Evolutionary conservation across 257 asterid genomes (phyloP), one percentile per base, ranked within the genome.

Genomic region (Lycium ferocissimum): DNA sequence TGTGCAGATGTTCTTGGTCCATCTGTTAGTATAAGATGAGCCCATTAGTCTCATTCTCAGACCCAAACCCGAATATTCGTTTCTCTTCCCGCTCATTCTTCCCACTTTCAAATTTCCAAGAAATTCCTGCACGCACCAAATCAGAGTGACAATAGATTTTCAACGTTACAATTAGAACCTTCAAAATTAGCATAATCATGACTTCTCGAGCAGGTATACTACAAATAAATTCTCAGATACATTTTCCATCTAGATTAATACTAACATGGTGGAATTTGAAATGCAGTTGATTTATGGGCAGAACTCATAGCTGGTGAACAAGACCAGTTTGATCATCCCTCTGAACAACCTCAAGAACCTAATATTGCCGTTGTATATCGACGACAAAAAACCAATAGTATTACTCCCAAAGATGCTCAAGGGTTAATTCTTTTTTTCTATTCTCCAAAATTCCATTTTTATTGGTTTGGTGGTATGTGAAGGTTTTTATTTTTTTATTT

Each of bases 281-380:
- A 59, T 47, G 84, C 92, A 89, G 95, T 47, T 81, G 92, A 91
- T 86, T 84, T 90, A 56, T 95, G 97, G 98, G 88, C 89, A 33
- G 90, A 91, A 81, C 86, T 94, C 53, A 18, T 90, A 45, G 94
- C 83, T 40, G 43, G 78, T 17, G 89, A 88, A 84, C 91, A 90
- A 80, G 91, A 87, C 56, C 87, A 86, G 76, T 86, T 83, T 45
- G 63, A 57, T 54, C 85, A 61, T 47, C 86, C 26, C 17, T 13
- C 84, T 0, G 82, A 85, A 54, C 87, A 81, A 83, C 84, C 85
- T 14, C 40, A 84, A 12, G 96, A 90, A 83, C 92, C 93, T 5
- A 89, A 91, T 82, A 85, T 92, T 54, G 82, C 86, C 26, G 89
- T 93, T 6, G 80, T 88, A 61, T 92, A 93, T 73, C 92, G 57